These are phyloP conservation scores for Carallia brachiata DNA, from an alignment of 345 rosid species.

Conservation along the genomic window DNA sequence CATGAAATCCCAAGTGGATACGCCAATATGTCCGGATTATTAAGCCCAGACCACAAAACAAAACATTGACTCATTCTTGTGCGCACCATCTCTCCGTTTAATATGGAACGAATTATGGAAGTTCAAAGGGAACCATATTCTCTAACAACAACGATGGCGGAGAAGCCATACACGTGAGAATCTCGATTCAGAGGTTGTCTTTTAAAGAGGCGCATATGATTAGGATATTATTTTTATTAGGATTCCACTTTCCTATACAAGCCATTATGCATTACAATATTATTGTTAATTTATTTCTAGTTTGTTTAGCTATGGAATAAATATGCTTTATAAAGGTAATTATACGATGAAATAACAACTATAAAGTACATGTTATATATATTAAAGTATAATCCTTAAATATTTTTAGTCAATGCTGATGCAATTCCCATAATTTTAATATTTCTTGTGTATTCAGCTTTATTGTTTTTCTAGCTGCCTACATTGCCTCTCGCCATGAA, in stretches of 20 bases:
- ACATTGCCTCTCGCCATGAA: neutral
- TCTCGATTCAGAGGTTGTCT: slow-evolving; percentile 28
- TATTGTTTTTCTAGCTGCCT: neutral
- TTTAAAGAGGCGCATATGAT: slow-evolving; percentile 11
- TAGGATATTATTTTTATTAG: slow-evolving; percentile 2
- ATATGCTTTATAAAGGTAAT: neutral
- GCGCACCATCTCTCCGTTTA: neutral
- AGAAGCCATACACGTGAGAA: slow-evolving; percentile 28
- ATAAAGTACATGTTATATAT: too few species aligned
- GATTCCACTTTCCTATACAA: slow-evolving; percentile 14
- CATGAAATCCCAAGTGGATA: neutral
- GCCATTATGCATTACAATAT: too few species aligned
- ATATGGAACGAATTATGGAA: slow-evolving; percentile 14
- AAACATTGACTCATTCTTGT: slow-evolving; percentile 21
- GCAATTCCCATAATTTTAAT: neutral
- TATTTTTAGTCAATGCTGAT: too few species aligned
- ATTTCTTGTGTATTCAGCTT: too few species aligned
- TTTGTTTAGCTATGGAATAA: slow-evolving; percentile 18
- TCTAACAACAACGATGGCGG: slow-evolving; percentile 34
- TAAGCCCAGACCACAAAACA: neutral
- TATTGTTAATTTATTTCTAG: slow-evolving; percentile 19
- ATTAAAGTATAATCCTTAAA: too few species aligned
- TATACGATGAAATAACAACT: too few species aligned
- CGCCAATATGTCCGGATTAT: neutral
- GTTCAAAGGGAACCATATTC: slow-evolving; percentile 34